phyloP scores from a whole-genome alignment of 2,329 filamentous ascomycete genomes.

The Fusarium napiforme region DNA sequence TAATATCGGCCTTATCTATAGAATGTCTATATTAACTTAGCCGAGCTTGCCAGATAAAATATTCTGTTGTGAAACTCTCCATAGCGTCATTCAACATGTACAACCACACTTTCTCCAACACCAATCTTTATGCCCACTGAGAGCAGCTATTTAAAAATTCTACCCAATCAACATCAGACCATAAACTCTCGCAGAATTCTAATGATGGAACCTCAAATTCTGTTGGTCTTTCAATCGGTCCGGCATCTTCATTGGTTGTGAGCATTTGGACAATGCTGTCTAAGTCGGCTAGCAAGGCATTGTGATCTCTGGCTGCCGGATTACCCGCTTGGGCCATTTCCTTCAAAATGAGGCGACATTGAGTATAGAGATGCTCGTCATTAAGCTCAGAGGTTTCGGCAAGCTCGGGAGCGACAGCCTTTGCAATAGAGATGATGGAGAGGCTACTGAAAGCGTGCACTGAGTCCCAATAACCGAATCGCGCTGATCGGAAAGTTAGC shows the following conservation, averaged over 20 bases:
- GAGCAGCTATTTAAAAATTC: neutral
- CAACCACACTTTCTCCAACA: neutral
- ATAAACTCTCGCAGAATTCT: neutral
- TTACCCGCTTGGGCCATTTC: neutral
- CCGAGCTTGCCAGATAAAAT: neutral
- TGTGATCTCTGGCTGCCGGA: neutral
- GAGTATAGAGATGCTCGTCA: neutral
- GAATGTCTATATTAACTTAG: neutral
- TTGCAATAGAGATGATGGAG: neutral
- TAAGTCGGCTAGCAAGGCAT: neutral
- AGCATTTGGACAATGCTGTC: neutral
- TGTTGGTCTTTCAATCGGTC: neutral
- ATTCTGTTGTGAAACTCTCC: neutral
- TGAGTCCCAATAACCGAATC: neutral
- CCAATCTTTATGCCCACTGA: neutral
- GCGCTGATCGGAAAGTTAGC: neutral
- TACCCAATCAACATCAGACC: neutral
- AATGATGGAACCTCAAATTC: neutral
- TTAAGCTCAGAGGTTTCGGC: neutral
- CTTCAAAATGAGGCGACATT: neutral
- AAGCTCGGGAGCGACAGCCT: neutral
- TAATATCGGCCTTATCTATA: neutral
- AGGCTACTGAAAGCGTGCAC: neutral
- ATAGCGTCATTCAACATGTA: neutral
- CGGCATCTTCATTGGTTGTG: neutral